Evolutionary conservation across 176 grass and related monocot species (phyloP).

Genomic region (Oryza rufipogon): DNA sequence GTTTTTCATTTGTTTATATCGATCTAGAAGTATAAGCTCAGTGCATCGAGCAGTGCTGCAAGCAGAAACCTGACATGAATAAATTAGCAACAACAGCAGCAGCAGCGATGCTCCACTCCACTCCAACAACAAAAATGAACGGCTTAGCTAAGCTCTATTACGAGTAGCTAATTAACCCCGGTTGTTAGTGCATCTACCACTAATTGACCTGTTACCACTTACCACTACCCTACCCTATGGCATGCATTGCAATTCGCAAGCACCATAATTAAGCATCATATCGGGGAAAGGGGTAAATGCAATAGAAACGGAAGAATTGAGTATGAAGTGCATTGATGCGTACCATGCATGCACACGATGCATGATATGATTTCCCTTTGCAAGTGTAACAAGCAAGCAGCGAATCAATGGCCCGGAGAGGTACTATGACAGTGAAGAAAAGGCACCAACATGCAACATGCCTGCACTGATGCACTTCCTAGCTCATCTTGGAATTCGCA

Average conservation of each 20-base stretch:
- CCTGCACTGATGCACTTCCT: background rate
- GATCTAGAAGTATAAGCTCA: background rate
- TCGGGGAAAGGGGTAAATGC: background rate
- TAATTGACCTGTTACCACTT: background rate
- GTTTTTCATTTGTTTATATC: background rate
- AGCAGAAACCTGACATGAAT: background rate
- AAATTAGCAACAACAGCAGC: background rate
- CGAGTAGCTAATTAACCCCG: background rate
- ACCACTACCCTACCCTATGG: background rate
- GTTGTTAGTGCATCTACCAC: conserved; percentile 15
- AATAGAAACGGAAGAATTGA: background rate
- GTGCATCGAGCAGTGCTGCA: background rate
- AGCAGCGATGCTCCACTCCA: background rate
- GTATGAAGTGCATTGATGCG: too few species aligned
- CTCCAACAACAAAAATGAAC: background rate
- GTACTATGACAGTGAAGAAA: background rate
- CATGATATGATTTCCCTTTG: background rate
- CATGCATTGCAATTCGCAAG: background rate
- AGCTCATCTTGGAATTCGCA: background rate
- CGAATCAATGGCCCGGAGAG: background rate
- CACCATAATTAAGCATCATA: background rate
- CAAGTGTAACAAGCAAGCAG: background rate
- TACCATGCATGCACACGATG: background rate
- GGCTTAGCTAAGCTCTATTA: background rate
- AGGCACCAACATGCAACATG: background rate